A percentile compares a stretch with the other conserved stretches of the same genome.
Evolutionary conservation across 345 rosid species (phyloP).

Genomic region (Camelina laxa): DNA sequence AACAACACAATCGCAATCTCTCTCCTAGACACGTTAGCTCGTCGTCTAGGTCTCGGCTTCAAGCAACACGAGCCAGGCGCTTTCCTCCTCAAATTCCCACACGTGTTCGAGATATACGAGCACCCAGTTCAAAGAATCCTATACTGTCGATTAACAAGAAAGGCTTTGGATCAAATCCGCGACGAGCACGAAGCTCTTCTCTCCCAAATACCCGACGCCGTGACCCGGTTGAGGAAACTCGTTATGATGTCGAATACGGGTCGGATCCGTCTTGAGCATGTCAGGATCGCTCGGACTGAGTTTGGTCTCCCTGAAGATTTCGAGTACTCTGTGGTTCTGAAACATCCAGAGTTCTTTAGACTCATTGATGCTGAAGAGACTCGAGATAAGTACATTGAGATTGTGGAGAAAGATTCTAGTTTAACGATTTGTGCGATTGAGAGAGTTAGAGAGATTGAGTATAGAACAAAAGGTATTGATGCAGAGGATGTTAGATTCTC

Average conservation of each 20-base stretch:
- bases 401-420: slow-evolving; percentile 62
- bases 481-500: slow-evolving; percentile 91
- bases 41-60: slow-evolving; percentile 77
- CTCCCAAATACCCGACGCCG: slow-evolving; percentile 69
- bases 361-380: slow-evolving; percentile 73
- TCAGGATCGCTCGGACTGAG: slow-evolving; percentile 74
- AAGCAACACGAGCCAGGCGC: slow-evolving; percentile 76
- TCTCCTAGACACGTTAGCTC: slow-evolving; percentile 71
- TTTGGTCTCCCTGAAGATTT: slow-evolving; percentile 96
- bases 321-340: slow-evolving; percentile 76
- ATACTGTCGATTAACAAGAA: slow-evolving; percentile 73
- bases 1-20: slow-evolving; percentile 67
- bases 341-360: slow-evolving; percentile 66
- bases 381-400: slow-evolving; percentile 81
- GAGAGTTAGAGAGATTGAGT: slow-evolving; percentile 84
- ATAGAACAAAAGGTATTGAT: slow-evolving; percentile 75
- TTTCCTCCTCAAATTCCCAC: slow-evolving; percentile 84
- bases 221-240: slow-evolving; percentile 72
- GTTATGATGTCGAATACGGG: slow-evolving; percentile 81
- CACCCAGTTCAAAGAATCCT: slow-evolving; percentile 90
- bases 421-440: slow-evolving; percentile 73
- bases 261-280: slow-evolving; percentile 78
- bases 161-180: slow-evolving; percentile 69
- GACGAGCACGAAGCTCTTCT: slow-evolving; percentile 63
- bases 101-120: slow-evolving; percentile 81